Evolutionary conservation across 2,329 filamentous ascomycete species (phyloP), one percentile per base, ranked within the genome.

Genomic region (Dactylellina cionopaga): DNA sequence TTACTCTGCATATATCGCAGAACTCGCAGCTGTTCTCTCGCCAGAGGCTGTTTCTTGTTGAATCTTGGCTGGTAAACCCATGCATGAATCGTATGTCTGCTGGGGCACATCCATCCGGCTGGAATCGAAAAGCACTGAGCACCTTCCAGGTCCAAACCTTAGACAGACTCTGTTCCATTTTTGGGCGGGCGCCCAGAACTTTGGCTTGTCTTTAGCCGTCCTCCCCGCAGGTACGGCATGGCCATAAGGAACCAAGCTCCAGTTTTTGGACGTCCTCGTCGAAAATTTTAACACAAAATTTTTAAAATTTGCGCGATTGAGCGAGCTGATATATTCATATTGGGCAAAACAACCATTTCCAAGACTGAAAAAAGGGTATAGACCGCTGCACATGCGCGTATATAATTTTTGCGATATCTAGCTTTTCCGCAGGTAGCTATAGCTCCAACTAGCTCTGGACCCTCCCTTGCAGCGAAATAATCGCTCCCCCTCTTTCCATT

Each of bases 61-160:
- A n/a, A n/a, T 68, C 63, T 68, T 68, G 63, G 63, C 63, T 60
- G 44, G 63, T 19, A 58, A 66, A 68, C 41, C 29, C 31, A n/a
- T 68, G 63, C 63, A 68, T 68, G 29, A 68, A 37, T 24, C 35
- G 54, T 35, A 68, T 52, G 54, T 29, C n/a, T 25, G 13, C 54
- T 35, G 54, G 54, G 37, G 19, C 22, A 13, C 39, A 68, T 68
- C 63, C 63, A 51, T 35, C 63, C 46, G 22, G 63, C 54, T 60
- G 63, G 63, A 46, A 59, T 60, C 51, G 43, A 52, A 17, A 17
- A 10, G 47, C 47, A 52, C 13, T 37, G 33, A 39, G 41, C 52
- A 68, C 54, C 63, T 68, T 68, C 63, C 63, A 22, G 44, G 54
- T 59, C 63, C 44, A 29, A 37, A 35, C 35, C 46, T 39, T 60